Conservation (phyloP, 2,329 filamentous ascomycete species). For the Tolypocladium cylindrosporum region DNA sequence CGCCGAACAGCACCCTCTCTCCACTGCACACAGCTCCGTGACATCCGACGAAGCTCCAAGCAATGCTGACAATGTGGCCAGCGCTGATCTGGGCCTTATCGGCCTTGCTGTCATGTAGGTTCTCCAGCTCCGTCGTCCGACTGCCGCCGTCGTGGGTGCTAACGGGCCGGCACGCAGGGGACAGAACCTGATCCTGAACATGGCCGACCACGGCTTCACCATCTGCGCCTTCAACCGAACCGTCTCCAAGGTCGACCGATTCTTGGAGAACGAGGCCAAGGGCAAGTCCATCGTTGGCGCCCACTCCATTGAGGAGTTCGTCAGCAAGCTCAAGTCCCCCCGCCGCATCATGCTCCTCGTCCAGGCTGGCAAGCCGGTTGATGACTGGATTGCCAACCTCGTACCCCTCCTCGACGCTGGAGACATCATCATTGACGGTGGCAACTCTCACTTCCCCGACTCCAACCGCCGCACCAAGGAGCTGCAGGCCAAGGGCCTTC, state of each 20-base stretch:
- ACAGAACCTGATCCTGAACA: conserved; percentile 85
- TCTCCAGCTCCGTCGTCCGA: conserved; percentile 1
- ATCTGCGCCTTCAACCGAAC: conserved; percentile 98
- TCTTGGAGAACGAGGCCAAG: conserved; percentile 85
- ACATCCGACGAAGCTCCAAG: conserved; percentile 19
- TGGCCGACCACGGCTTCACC: conserved; percentile 87
- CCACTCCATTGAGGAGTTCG: conserved; percentile 88
- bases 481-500: conserved; percentile 76
- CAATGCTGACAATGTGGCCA: conserved; percentile 50
- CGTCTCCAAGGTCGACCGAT: conserved; percentile 93
- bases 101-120: conserved; percentile 82
- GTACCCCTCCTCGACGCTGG: conserved; percentile 73
- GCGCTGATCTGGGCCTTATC: conserved; percentile 85
- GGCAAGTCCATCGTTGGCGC: conserved; percentile 94
- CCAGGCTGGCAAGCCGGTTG: conserved; percentile 95
- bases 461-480: conserved; percentile 95
- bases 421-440: conserved; percentile 99
- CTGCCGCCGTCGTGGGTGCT: conserved; percentile 7
- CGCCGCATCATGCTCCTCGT: conserved; percentile 97
- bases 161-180: conserved; percentile 33
- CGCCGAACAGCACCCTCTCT: conserved; percentile 32
- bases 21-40: conserved; percentile 11
- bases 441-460: conserved; percentile 97
- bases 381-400: conserved; percentile 96
- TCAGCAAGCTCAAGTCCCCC: conserved; percentile 92